Evolutionary conservation across 768 basidiomycete genomes (phyloP).

Genomic region (Mycena maculata): DNA sequence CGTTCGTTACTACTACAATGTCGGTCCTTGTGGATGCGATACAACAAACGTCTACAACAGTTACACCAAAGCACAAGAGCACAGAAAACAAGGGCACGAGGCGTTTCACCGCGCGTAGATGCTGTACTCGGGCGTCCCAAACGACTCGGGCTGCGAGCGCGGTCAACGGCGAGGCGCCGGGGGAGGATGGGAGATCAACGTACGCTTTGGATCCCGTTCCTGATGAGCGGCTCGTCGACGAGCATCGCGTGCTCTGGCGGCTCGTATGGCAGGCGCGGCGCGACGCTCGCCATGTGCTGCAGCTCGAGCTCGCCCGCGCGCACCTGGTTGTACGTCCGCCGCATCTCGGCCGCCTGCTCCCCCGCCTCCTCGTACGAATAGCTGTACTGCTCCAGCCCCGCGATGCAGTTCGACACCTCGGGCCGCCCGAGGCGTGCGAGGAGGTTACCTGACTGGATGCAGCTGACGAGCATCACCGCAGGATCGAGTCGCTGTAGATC

Average conservation of each 20-base stretch:
- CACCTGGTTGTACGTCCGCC: slow-evolving; percentile 59
- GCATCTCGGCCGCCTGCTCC: slow-evolving; percentile 79
- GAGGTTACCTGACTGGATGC: slow-evolving; percentile 85
- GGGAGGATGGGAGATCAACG: background rate
- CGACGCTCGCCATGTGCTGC: slow-evolving; percentile 59
- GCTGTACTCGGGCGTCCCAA: slow-evolving; percentile 23
- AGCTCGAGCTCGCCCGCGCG: slow-evolving; percentile 57
- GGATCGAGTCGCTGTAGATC: slow-evolving; percentile 76
- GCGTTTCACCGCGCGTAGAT: slow-evolving; percentile 24
- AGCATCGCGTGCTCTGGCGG: slow-evolving; percentile 42
- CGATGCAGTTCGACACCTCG: slow-evolving; percentile 86
- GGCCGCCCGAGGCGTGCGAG: slow-evolving; percentile 86
- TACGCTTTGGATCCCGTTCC: slow-evolving; percentile 28
- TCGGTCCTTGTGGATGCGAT: slow-evolving; percentile 26
- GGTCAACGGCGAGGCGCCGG: slow-evolving; percentile 2
- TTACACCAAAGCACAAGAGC: slow-evolving; percentile 3
- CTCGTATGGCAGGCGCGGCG: slow-evolving; percentile 49
- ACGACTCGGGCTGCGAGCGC: slow-evolving; percentile 24
- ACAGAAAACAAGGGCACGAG: background rate
- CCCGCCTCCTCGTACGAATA: slow-evolving; percentile 89
- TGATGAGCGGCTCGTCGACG: slow-evolving; percentile 43
- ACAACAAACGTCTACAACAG: slow-evolving; percentile 29
- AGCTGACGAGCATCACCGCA: slow-evolving; percentile 89
- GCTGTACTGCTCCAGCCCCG: slow-evolving; percentile 89
- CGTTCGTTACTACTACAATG: slow-evolving; percentile 15